These are phyloP conservation scores for Coemansia brasiliensis DNA, from an alignment of 192 early-diverging fungal species.

Conservation along the genomic window DNA sequence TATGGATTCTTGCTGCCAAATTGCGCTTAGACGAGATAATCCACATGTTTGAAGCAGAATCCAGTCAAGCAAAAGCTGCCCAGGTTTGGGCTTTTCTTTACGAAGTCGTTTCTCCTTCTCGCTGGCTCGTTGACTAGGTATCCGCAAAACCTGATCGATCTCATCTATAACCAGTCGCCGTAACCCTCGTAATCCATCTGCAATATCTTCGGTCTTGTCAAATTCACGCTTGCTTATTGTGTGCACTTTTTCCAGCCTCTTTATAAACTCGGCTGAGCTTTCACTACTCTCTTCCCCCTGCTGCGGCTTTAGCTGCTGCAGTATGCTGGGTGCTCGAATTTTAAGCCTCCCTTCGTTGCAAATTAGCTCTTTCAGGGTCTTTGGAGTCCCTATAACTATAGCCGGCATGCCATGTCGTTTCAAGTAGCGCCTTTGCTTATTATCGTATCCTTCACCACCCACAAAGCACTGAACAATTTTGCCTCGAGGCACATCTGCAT, in stretches of 20 bases:
- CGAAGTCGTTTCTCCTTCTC: conserved; percentile 15
- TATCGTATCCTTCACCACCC: conserved; percentile 19
- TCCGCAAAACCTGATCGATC: conserved; percentile 32
- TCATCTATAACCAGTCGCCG: conserved; percentile 44
- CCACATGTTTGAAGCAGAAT: conserved; percentile 17
- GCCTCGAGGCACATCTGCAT: conserved; percentile 7
- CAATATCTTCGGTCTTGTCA: neutral
- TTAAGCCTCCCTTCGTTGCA: neutral
- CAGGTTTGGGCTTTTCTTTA: conserved; percentile 27
- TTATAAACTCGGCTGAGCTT: conserved; percentile 1
- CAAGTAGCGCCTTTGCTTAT: conserved; percentile 10
- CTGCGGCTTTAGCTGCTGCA: neutral
- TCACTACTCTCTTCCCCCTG: neutral
- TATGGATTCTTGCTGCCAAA: conserved; percentile 1
- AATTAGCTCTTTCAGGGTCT: neutral
- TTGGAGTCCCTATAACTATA: conserved; percentile 28
- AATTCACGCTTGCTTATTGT: neutral
- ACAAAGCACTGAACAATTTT: conserved; percentile 35
- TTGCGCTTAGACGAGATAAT: neutral
- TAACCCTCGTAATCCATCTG: conserved; percentile 16
- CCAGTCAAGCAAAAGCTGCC: conserved; percentile 36
- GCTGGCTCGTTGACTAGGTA: conserved; percentile 28
- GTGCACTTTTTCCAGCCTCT: neutral
- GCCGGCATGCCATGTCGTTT: conserved; percentile 32
- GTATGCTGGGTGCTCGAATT: neutral